Conservation (phyloP, 1,284 basidiomycete species). For the Irpex rosettiformis region DNA sequence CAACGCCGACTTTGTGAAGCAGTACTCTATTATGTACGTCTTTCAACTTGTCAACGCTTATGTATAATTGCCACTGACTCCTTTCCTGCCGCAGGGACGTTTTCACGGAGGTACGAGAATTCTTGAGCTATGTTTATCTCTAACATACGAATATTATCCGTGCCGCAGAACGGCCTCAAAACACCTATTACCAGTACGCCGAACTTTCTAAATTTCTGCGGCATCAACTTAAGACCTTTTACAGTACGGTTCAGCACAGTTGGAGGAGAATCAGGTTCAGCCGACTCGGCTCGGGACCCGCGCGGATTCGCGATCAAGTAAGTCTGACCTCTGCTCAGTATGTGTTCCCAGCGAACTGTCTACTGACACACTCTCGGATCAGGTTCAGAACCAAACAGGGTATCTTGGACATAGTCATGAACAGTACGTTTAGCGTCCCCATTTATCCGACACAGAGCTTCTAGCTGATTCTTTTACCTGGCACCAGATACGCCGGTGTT, state of each 20-base stretch:
- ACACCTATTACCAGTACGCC: constrained; percentile 56
- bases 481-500: constrained; percentile 73
- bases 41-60: constrained; percentile 22
- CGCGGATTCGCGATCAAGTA: constrained; percentile 47
- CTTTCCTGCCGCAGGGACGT: constrained; percentile 28
- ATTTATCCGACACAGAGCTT: constrained; percentile 32
- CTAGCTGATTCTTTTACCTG: neutral
- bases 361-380: neutral
- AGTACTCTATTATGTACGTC: constrained; percentile 22
- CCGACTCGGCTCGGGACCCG: constrained; percentile 89
- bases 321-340: neutral
- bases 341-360: no score
- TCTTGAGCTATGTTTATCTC: neutral
- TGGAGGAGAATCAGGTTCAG: constrained; percentile 82
- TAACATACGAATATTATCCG: constrained; percentile 45
- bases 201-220: no score
- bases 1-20: constrained; percentile 23
- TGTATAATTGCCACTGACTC: constrained; percentile 51
- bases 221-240: no score
- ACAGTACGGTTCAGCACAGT: constrained; percentile 88
- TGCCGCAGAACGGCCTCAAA: constrained; percentile 61
- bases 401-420: constrained; percentile 17
- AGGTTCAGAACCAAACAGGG: constrained; percentile 21
- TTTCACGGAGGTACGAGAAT: constrained; percentile 12
- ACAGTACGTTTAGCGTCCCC: constrained; percentile 12